These are phyloP conservation scores for Sarcodon aspratus DNA, from an alignment of 768 basidiomycete species.

Conservation along the genomic window DNA sequence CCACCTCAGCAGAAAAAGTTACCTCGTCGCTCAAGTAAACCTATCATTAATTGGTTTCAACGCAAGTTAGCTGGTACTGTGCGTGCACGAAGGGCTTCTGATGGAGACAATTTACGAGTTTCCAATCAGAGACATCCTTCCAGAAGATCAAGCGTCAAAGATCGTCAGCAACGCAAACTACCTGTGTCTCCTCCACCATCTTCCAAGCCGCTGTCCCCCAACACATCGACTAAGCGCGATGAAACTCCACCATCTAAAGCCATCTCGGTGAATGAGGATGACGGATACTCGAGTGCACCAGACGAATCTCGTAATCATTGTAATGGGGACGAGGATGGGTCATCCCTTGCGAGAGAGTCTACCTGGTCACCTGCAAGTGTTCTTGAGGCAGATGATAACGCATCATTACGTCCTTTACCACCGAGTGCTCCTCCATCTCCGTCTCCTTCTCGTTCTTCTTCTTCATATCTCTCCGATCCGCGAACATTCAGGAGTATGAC, in stretches of 20 bases:
- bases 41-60: conserved; percentile 85
- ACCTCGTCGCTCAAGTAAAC: conserved; percentile 64
- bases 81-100: conserved; percentile 38
- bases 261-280: conserved; percentile 53
- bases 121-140: conserved; percentile 3
- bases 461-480: conserved; percentile 73
- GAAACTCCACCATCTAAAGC: conserved; percentile 16
- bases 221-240: conserved; percentile 10
- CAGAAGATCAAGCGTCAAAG: conserved; percentile 6
- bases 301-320: conserved; percentile 22
- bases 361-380: conserved; percentile 70
- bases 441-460: conserved; percentile 74
- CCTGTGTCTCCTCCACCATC: conserved; percentile 11
- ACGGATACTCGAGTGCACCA: conserved; percentile 24
- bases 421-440: conserved; percentile 85
- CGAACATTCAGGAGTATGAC: conserved; percentile 75
- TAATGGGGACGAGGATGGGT: conserved; percentile 39
- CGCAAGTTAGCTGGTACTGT: conserved; percentile 70
- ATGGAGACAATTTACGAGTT: conserved; percentile 12
- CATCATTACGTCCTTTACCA: conserved; percentile 81
- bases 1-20: conserved; percentile 46
- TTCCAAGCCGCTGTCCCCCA: conserved; percentile 7
- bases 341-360: conserved; percentile 60
- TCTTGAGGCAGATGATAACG: conserved; percentile 88
- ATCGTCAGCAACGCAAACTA: conserved; percentile 13